phyloP scores from a whole-genome alignment of 148 eudicot species.

The Chenopodium berlandieri region DNA sequence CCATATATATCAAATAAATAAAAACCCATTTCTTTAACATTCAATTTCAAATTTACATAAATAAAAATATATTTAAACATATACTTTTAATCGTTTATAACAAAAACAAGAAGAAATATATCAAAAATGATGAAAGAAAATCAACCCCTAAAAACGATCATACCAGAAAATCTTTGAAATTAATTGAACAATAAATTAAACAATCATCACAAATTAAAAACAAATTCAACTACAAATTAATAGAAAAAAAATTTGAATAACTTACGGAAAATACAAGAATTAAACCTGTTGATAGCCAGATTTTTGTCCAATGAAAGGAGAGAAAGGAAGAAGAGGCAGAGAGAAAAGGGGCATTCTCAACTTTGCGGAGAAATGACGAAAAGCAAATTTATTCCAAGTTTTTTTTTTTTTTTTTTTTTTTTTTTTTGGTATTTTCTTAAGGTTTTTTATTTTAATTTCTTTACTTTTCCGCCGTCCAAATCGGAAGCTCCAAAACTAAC shows the following conservation, averaged over 20 bases:
- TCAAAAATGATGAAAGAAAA: background rate
- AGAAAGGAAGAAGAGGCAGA: background rate
- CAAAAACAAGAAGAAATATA: background rate
- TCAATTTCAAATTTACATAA: too few relatives aligned
- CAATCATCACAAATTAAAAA: background rate
- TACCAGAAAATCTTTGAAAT: background rate
- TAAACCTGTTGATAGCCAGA: background rate
- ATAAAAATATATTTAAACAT: background rate
- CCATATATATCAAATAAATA: too few relatives aligned
- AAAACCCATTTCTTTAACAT: background rate
- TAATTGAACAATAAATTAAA: background rate
- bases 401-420: background rate
- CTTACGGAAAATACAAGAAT: background rate
- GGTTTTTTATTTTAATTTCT: background rate
- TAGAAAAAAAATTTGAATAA: background rate
- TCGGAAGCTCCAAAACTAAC: background rate
- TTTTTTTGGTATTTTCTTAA: background rate
- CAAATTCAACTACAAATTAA: background rate
- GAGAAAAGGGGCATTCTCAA: background rate
- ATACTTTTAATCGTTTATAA: background rate
- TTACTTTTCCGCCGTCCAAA: background rate
- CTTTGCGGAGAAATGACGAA: background rate
- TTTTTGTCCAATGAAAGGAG: background rate
- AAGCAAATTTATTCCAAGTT: background rate
- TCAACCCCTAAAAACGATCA: background rate